These are phyloP conservation scores for Pyrenophora teres DNA, from an alignment of 2,329 filamentous ascomycete genomes.

Conservation along the genomic window DNA sequence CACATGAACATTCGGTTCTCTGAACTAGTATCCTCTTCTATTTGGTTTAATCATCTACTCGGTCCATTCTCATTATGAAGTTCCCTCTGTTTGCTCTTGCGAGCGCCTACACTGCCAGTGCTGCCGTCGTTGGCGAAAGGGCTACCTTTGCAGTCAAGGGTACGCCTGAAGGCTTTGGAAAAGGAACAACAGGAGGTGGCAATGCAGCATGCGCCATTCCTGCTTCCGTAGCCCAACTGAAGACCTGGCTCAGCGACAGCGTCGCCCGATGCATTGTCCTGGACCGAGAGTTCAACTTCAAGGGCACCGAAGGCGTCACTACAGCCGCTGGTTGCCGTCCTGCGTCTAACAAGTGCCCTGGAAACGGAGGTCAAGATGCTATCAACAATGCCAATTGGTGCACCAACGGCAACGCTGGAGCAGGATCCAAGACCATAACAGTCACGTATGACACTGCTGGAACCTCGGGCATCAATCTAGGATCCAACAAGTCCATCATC, in stretches of 20 bases:
- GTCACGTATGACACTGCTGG: slow-evolving; percentile 42
- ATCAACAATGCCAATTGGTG: slow-evolving; percentile 55
- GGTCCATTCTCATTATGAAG: slow-evolving; percentile 5
- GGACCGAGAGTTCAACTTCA: slow-evolving; percentile 33
- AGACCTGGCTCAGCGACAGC: slow-evolving; percentile 32
- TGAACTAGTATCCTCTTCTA: neutral
- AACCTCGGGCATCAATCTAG: slow-evolving; percentile 34
- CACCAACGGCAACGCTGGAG: slow-evolving; percentile 16
- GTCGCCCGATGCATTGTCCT: slow-evolving; percentile 46
- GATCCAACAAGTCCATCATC: slow-evolving; percentile 49
- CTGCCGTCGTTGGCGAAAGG: slow-evolving; percentile 3
- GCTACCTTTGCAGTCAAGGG: slow-evolving; percentile 2
- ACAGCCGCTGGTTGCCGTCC: slow-evolving; percentile 49
- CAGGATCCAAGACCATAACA: slow-evolving; percentile 11
- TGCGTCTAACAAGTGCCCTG: slow-evolving; percentile 35
- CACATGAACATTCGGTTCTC: neutral
- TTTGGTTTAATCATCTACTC: neutral
- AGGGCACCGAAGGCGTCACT: slow-evolving; percentile 26
- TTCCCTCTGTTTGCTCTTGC: slow-evolving; percentile 2
- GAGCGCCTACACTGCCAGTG: slow-evolving; percentile 4
- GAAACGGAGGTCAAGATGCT: slow-evolving; percentile 62
- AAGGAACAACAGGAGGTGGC: slow-evolving; percentile 19
- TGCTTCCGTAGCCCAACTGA: slow-evolving; percentile 19
- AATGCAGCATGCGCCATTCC: slow-evolving; percentile 17
- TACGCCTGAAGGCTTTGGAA: slow-evolving; percentile 10